Base-by-base conservation (phyloP, 2,329 filamentous ascomycete genomes). In the Epichloe amarillans region DNA sequence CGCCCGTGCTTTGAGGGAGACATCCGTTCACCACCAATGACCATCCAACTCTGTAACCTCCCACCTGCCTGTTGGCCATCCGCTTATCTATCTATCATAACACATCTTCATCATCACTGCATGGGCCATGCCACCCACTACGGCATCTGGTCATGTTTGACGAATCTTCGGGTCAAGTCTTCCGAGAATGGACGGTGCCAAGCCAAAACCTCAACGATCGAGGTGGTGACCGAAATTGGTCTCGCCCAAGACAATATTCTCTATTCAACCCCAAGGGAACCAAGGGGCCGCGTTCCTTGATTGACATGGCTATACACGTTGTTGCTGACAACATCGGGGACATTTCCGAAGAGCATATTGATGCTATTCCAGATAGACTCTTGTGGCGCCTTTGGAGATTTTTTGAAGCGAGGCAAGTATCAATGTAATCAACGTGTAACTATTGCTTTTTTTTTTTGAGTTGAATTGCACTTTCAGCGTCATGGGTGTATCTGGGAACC, bases 311-410 rank as follows among this genome's bases (percentile, higher is more conserved):
- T n/a, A 64, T 65, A 40, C 62, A 62, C 35, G 57, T 67, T n/a
- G 53, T 70, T 15, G 66, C 64, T 1, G 58, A 66, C 26, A 68
- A 71, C 37, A 61, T 70, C 12, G 64, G 64, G 21, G 57, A 62
- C 39, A 57, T 70, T 8, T 61, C 66, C 3, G 56, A 59, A 19
- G 57, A 63, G 15, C 57, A 67, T 49, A 57, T 72, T 1, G 62
- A 67, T 2, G 50, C 53, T 8, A 54, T 72, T n/a, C 68, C 70
- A 7, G 47, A 49, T 37, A 58, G 58, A n/a, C 53, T 70, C 35
- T 48, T 66, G 14, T 63, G 63, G 63, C 66, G 62, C 36, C 57
- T 72, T 15, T 72, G 69, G 68, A 60, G 61, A n/a, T 62, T 69
- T 46, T 57, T 71, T 3, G 64, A 69, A 49, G 64, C 66, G 50